Evolutionary conservation across 2,329 filamentous ascomycete genomes (phyloP), one percentile per base, ranked within the genome.

Genomic region (Beauveria sp.): DNA sequence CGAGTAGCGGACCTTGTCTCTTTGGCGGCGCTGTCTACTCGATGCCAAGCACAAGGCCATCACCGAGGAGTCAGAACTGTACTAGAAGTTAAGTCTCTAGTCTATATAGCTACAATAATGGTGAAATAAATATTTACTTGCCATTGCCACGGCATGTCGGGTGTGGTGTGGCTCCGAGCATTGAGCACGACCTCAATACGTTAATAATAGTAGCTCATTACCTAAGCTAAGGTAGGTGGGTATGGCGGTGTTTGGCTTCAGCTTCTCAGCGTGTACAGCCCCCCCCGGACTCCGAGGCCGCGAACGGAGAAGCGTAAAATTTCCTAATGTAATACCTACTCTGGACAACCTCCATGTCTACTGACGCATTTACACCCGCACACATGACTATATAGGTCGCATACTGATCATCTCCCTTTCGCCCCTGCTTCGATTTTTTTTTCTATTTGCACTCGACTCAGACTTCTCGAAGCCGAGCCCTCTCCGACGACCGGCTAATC

Each of bases 221-320:
- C 22, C 22, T 24, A 24, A 24, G 22, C 22, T 24, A 24, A 24
- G 22, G 22, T 24, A 24, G 22, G 22, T 24, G 3, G 22, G 22
- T 24, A 24, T 24, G 22, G 22, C 22, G 22, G 22, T 24, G 22
- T 24, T 24, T 24, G 3, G 3, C 22, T 24, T 24, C 22, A 24
- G 3, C 22, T 24, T 24, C 22, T 24, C 22, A 24, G 22, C 22
- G 22, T 24, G 22, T 24, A 24, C 22, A 24, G 22, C 22, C 41
- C 18, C n/a, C 56, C 50, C 71, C 69, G 65, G 71, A 70, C 70
- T 72, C 66, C 71, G 71, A 73, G 70, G 70, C 70, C 71, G 71
- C 71, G 67, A 73, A 72, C 71, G 71, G 71, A 73, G 71, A 59
- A 68, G 66, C 64, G 65, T 66, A 68, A 71, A 72, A 70, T 71